Evolutionary conservation across 768 basidiomycete species (phyloP).

Genomic region (Hygrocybe coccinea): DNA sequence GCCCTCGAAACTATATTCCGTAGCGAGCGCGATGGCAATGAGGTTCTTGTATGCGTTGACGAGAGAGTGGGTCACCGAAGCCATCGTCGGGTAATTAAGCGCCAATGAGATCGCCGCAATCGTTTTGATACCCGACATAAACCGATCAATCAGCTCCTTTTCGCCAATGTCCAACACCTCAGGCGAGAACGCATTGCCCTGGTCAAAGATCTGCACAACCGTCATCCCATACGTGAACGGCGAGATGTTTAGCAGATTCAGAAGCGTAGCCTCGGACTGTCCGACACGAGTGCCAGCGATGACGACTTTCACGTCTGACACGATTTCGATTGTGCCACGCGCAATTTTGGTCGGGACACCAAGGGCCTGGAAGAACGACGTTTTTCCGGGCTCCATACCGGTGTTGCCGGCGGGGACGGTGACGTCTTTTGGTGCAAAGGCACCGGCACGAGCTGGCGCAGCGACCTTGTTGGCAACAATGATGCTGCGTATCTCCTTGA

Average conservation of each 20-base stretch:
- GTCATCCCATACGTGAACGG: constrained; percentile 99
- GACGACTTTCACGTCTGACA: constrained; percentile 94
- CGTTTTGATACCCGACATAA: constrained; percentile 90
- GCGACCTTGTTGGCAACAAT: constrained; percentile 97
- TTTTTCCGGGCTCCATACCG: constrained; percentile 99
- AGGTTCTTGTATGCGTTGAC: constrained; percentile 99
- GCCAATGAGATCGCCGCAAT: constrained; percentile 95
- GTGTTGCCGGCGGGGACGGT: constrained; percentile 94
- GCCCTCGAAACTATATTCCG: constrained; percentile 93
- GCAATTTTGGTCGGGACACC: constrained; percentile 99
- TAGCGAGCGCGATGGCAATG: constrained; percentile 79
- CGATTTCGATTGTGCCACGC: constrained; percentile 99
- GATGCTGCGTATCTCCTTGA: constrained; percentile 91
- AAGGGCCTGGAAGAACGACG: constrained; percentile 99
- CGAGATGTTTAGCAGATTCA: constrained; percentile 99
- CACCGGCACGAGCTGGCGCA: constrained; percentile 98
- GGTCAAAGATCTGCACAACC: constrained; percentile 93
- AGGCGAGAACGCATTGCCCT: constrained; percentile 87
- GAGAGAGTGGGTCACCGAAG: constrained; percentile 88
- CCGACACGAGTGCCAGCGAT: constrained; percentile 90
- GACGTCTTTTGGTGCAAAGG: constrained; percentile 89
- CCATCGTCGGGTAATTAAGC: constrained; percentile 92
- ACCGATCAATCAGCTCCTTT: constrained; percentile 83
- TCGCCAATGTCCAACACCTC: constrained; percentile 91
- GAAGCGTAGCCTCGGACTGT: constrained; percentile 91